These are phyloP conservation scores for Plasmodium vivax DNA, from an alignment of 169 alveolate species.

Conservation along the genomic window DNA sequence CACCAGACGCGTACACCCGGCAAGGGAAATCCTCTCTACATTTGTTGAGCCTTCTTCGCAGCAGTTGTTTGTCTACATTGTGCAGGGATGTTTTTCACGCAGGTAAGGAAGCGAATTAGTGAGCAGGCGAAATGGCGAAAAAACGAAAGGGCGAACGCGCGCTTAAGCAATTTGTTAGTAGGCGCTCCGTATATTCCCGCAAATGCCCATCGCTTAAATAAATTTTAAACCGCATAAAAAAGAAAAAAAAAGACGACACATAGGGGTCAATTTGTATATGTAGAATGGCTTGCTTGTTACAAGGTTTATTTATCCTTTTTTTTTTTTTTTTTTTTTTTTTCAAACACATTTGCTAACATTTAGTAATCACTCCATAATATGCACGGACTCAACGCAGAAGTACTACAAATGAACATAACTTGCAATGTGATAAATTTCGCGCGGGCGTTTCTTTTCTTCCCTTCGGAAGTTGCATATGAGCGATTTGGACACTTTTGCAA, in stretches of 20 bases:
- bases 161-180: not conserved
- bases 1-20: slow-evolving; percentile 19
- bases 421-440: not conserved
- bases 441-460: not conserved
- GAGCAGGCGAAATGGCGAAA: too few relatives aligned
- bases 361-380: not conserved
- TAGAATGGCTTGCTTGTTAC: not conserved
- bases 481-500: not conserved
- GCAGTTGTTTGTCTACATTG: slow-evolving; percentile 10
- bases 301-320: not conserved
- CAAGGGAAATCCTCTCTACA: slow-evolving; percentile 20
- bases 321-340: not conserved
- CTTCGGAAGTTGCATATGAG: not conserved
- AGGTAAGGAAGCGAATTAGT: not conserved
- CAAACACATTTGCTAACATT: not conserved
- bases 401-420: not conserved
- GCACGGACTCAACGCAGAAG: not conserved
- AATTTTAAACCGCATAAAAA: not conserved
- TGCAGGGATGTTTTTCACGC: not conserved
- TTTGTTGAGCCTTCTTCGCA: slow-evolving; percentile 13
- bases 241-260: not conserved
- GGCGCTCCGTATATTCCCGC: not conserved
- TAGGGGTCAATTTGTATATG: not conserved
- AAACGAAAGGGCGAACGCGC: not conserved
- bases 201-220: not conserved